Percentiles rank a stretch among this genome's conserved stretches.
Conservation (phyloP, 2,329 filamentous ascomycete genomes). For the Apiospora marii region DNA sequence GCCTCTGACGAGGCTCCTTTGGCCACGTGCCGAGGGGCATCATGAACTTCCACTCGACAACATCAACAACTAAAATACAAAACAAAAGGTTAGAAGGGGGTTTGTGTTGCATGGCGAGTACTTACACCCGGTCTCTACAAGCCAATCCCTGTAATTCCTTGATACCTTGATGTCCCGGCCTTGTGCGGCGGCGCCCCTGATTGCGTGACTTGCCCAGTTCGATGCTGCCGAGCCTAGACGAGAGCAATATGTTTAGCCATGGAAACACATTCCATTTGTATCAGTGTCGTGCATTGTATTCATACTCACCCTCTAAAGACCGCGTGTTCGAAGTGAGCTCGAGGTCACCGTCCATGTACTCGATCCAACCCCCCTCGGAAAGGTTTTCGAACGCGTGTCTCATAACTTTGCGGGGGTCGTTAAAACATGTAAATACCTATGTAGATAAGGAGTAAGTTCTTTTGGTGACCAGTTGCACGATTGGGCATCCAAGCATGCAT, state of each 20-base stretch:
- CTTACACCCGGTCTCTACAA: constrained; percentile 26
- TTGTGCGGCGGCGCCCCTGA: background rate
- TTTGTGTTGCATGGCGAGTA: background rate
- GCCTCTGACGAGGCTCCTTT: constrained; percentile 11
- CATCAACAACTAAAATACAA: constrained; percentile 20
- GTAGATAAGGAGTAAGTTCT: background rate
- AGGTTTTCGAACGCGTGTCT: constrained; percentile 24
- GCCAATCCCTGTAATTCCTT: constrained; percentile 25
- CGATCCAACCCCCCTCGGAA: constrained; percentile 24
- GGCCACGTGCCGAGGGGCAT: constrained; percentile 24
- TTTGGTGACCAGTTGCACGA: too few relatives aligned
- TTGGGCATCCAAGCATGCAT: background rate
- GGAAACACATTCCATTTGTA: background rate
- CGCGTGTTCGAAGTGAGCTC: background rate
- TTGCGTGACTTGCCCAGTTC: background rate
- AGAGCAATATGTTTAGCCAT: background rate
- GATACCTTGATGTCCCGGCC: constrained; percentile 1
- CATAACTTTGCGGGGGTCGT: constrained; percentile 25
- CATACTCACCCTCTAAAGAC: constrained; percentile 13
- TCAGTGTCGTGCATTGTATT: background rate
- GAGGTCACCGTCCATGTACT: constrained; percentile 20
- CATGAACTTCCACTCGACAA: constrained; percentile 22
- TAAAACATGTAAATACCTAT: constrained; percentile 25
- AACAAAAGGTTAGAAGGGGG: background rate
- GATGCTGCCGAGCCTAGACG: background rate